Percentiles rank a stretch among this genome's conserved stretches.
Evolutionary conservation across 208 protist species (phyloP).

Genomic region (Leishmania martiniquensis): DNA sequence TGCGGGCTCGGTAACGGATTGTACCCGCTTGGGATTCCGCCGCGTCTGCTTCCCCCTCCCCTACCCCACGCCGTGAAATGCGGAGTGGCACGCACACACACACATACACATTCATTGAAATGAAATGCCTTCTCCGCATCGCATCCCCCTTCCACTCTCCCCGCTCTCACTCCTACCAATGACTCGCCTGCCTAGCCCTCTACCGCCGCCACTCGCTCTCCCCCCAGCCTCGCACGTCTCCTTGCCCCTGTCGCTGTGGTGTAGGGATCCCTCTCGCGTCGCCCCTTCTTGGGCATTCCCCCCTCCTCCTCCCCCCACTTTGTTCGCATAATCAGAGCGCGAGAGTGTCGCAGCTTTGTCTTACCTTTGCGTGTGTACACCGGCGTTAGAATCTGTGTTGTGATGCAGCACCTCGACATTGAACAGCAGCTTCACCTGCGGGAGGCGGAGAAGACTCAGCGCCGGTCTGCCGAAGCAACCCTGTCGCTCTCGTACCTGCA

Average conservation of each 20-base stretch:
- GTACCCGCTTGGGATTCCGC: neutral
- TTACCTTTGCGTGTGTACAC: neutral
- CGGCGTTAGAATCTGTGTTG: neutral
- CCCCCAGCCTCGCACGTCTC: neutral
- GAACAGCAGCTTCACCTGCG: constrained; percentile 50
- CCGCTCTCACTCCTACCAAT: neutral
- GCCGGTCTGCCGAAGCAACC: constrained; percentile 11
- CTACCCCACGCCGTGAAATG: neutral
- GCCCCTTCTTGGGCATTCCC: neutral
- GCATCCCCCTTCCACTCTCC: neutral
- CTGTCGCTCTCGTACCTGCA: constrained; percentile 26
- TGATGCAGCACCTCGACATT: constrained; percentile 37
- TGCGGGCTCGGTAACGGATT: neutral
- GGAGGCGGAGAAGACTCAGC: constrained; percentile 18
- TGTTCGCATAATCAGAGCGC: neutral
- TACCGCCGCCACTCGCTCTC: neutral
- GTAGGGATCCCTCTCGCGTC: neutral
- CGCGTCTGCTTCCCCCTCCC: neutral
- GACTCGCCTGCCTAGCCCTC: neutral
- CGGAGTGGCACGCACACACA: neutral
- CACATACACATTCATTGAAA: neutral
- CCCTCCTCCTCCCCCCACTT: no score
- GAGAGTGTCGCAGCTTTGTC: neutral
- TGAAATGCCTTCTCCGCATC: neutral
- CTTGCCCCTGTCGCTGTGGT: neutral